Percentiles rank a stretch among this genome's conserved stretches.
Evolutionary conservation across 108 stramenopile genomes (phyloP).

Genomic region (Skeletonema marinoi): DNA sequence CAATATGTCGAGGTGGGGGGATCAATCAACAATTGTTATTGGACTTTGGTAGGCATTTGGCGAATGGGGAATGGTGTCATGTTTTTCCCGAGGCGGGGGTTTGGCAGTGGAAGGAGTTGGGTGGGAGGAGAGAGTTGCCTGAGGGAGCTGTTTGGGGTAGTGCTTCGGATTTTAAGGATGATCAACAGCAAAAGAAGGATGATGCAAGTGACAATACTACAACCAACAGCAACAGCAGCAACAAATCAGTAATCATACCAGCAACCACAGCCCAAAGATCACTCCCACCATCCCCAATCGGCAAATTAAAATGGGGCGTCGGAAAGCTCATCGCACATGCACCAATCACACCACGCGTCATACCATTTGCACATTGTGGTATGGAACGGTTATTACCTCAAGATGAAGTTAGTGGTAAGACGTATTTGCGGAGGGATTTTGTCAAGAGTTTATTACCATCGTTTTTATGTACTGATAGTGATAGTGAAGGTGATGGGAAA

Average conservation of each 20-base stretch:
- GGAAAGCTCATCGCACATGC: conserved; percentile 82
- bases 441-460: conserved; percentile 10
- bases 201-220: neutral
- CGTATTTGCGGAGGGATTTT: conserved; percentile 15
- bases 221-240: neutral
- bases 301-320: conserved; percentile 79
- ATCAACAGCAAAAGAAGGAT: neutral
- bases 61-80: conserved; percentile 72
- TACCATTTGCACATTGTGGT: conserved; percentile 71
- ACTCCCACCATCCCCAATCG: conserved; percentile 25
- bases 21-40: conserved; percentile 62
- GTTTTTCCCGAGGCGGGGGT: conserved; percentile 77
- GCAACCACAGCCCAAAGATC: conserved; percentile 25
- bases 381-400: conserved; percentile 70
- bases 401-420: conserved; percentile 45
- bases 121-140: conserved; percentile 30
- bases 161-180: conserved; percentile 8
- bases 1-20: conserved; percentile 59
- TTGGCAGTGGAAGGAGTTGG: conserved; percentile 62
- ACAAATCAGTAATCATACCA: conserved; percentile 17
- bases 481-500: conserved; percentile 8
- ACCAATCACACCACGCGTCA: conserved; percentile 54
- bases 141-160: conserved; percentile 9
- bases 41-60: conserved; percentile 57
- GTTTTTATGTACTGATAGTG: neutral